Percentiles rank a stretch among this genome's conserved stretches.
phyloP scores from a whole-genome alignment of 345 rosid genomes.

The Heritiera littoralis region DNA sequence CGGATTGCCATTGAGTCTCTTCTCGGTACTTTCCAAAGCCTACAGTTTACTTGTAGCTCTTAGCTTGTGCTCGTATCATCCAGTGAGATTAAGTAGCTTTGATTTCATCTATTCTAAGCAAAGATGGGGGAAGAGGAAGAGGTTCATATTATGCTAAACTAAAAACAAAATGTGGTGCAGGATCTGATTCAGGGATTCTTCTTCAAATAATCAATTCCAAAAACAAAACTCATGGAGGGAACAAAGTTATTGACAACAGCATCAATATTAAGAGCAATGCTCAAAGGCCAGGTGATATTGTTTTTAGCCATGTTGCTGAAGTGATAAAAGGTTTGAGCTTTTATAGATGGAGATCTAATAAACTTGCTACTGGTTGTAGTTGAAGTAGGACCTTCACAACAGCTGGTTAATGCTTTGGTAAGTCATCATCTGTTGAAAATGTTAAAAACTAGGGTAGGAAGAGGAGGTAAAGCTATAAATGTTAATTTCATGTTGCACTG shows the following conservation, averaged over 20 bases:
- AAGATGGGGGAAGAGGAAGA: neutral
- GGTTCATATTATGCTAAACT: neutral
- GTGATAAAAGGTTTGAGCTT: neutral
- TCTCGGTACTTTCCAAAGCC: conserved; percentile 20
- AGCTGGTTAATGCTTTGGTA: neutral
- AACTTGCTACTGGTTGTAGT: neutral
- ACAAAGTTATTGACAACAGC: neutral
- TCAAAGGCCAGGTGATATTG: neutral
- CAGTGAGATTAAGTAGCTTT: neutral
- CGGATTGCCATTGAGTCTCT: conserved; percentile 23
- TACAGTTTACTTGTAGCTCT: neutral
- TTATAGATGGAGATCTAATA: neutral
- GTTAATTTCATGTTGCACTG: neutral
- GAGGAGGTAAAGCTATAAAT: neutral
- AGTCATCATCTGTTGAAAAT: neutral
- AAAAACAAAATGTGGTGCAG: conserved; percentile 13
- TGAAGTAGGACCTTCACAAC: neutral
- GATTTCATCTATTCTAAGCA: neutral
- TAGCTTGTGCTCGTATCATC: neutral
- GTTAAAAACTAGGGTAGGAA: neutral
- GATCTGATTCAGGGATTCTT: conserved; percentile 24
- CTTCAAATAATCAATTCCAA: conserved; percentile 31
- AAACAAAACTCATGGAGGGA: neutral
- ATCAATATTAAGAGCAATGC: neutral
- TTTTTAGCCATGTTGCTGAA: neutral